Conservation (phyloP, 2,329 filamentous ascomycete species). For the Ilyonectria destructans region DNA sequence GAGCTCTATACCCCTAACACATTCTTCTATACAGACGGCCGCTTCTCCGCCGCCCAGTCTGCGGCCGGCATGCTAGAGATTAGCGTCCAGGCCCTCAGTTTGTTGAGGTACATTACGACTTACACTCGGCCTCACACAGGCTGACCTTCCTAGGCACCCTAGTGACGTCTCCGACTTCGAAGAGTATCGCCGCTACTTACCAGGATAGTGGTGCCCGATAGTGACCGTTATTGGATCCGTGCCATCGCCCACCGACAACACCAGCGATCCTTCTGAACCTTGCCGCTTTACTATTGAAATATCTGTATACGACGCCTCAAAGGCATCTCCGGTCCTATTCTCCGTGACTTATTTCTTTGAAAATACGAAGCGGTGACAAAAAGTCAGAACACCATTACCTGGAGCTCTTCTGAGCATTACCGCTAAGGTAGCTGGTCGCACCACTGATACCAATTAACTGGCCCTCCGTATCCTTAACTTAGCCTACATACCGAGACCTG, state of each 20-base stretch:
- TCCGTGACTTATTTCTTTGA: too few relatives aligned
- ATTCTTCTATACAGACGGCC: conserved; percentile 15
- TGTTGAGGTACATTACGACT: too few relatives aligned
- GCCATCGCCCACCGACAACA: conserved; percentile 1
- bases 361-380: too few relatives aligned
- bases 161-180: too few relatives aligned
- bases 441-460: too few relatives aligned
- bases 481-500: too few relatives aligned
- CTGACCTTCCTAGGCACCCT: too few relatives aligned
- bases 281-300: conserved; percentile 11
- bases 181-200: conserved; percentile 6
- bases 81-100: conserved; percentile 13
- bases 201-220: not conserved
- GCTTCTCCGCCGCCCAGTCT: conserved; percentile 12
- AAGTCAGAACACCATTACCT: too few relatives aligned
- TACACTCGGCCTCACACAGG: too few relatives aligned
- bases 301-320: conserved; percentile 15
- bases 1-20: conserved; percentile 10
- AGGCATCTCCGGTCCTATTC: not conserved
- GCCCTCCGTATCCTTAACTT: too few relatives aligned
- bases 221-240: conserved; percentile 9
- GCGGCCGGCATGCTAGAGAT: not conserved
- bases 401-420: too few relatives aligned
- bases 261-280: conserved; percentile 4
- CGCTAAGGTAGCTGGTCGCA: too few relatives aligned